Conservation (phyloP, 1,284 basidiomycete species). For the Papiliotrema laurentii region DNA sequence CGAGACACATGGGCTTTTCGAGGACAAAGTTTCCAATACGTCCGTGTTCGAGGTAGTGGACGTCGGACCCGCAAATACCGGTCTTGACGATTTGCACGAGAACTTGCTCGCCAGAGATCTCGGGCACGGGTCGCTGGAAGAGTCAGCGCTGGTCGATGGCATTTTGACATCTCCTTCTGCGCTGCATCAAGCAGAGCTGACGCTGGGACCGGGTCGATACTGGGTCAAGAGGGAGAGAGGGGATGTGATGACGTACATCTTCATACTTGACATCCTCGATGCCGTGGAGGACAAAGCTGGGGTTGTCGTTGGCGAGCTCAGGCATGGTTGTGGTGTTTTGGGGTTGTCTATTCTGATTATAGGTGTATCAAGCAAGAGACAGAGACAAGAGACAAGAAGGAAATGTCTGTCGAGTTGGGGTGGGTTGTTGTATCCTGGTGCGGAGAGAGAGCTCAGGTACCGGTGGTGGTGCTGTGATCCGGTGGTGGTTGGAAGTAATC, state of each 20-base stretch:
- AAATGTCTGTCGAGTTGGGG: not conserved
- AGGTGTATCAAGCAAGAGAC: not conserved
- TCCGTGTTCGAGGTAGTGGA: constrained; percentile 49
- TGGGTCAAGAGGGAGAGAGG: not conserved
- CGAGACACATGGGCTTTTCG: constrained; percentile 46
- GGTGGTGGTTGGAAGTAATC: too few species aligned
- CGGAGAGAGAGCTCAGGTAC: too few species aligned
- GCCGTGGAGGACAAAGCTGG: constrained; percentile 45
- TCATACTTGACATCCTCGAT: constrained; percentile 44
- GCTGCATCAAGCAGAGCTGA: too few species aligned
- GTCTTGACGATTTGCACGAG: constrained; percentile 88
- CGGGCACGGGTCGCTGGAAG: constrained; percentile 68
- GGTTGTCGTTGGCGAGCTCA: constrained; percentile 32
- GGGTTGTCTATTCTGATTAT: not conserved
- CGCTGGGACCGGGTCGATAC: too few species aligned
- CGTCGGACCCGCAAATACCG: constrained; percentile 89
- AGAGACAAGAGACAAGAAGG: not conserved
- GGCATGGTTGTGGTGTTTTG: constrained; percentile 1
- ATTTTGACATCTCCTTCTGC: not conserved
- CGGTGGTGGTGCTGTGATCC: too few species aligned
- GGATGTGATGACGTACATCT: constrained; percentile 46
- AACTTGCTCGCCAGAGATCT: constrained; percentile 70
- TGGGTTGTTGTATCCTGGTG: too few species aligned
- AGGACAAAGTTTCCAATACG: constrained; percentile 44
- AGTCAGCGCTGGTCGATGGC: not conserved